Percentiles rank a stretch among this genome's conserved stretches.
phyloP scores from a whole-genome alignment of 163 green algal genomes.

The Scenedesmus sp. region DNA sequence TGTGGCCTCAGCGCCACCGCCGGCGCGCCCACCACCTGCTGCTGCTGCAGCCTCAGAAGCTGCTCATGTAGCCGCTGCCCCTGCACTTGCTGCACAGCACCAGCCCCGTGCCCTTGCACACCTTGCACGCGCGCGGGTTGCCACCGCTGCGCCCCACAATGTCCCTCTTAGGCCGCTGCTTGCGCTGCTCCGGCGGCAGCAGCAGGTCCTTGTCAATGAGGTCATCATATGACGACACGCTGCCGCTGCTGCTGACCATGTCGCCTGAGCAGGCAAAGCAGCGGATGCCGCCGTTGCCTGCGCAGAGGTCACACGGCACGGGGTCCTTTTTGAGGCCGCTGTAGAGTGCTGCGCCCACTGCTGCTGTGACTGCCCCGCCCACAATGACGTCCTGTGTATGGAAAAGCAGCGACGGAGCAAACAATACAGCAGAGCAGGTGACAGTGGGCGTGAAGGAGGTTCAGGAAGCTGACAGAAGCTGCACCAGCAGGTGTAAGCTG shows the following conservation, averaged over 20 bases:
- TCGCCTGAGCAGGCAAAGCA: constrained; percentile 73
- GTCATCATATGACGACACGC: constrained; percentile 10
- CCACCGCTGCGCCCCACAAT: neutral
- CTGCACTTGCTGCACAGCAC: constrained; percentile 66
- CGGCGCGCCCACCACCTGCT: too few relatives aligned
- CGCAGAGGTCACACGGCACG: constrained; percentile 63
- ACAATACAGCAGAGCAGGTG: neutral
- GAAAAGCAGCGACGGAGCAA: neutral
- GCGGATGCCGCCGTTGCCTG: constrained; percentile 63
- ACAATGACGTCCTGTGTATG: constrained; percentile 69
- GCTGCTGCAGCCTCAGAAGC: constrained; percentile 12
- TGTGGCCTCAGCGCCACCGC: neutral
- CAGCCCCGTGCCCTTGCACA: constrained; percentile 61
- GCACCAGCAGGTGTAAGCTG: neutral
- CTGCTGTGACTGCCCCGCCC: constrained; percentile 62
- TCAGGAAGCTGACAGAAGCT: neutral
- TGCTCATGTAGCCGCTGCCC: constrained; percentile 58
- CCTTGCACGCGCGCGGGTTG: constrained; percentile 18
- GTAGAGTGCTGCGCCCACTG: constrained; percentile 61
- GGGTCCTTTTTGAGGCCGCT: constrained; percentile 62
- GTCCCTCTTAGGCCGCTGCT: constrained; percentile 13
- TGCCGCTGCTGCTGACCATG: constrained; percentile 35
- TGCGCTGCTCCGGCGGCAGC: constrained; percentile 16
- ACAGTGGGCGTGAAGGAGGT: neutral
- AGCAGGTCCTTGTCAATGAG: constrained; percentile 12